Base-by-base conservation (phyloP, 371 early-diverging fungal genomes). In the Actinomortierella ambigua region DNA sequence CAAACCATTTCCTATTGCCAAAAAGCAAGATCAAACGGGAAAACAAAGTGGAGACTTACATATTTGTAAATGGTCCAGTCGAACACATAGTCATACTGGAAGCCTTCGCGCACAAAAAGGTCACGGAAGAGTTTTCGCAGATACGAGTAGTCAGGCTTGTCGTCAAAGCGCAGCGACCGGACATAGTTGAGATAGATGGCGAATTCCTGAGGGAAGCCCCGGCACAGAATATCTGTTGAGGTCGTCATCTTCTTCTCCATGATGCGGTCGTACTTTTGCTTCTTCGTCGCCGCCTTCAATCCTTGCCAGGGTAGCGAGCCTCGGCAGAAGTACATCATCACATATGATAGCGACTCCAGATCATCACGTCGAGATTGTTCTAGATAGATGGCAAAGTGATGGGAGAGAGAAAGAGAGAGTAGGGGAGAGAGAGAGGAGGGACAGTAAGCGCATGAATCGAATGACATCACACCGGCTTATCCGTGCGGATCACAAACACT, bases 221-320 rank as follows among this genome's bases (percentile, higher is more conserved):
- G 89, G 82, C 99, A 98, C n/a, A 99, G 84, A 55, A 93, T 83
- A 61, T 98, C 96, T 1, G 98, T 92, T 11, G 97, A 92, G 15
- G 99, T 98, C 4, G 93, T 95, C 95, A 96, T 95, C 82, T 99
- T 99, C 89, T 94, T 98, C 69, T 99, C 98, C 94, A 96, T 95
- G 77, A 99, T 99, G 54, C 95, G 92, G 76, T 98, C 98, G 81
- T 98, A 99, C 86, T 99, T 99, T 83, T 99, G 96, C 81, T 95
- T 93, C 84, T 99, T 99, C 49, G 95, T 98, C 3, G 92, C 95
- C 14, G 98, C 99, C 79, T 95, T 95, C 51, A 99, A 81, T 20
- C 99, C 99, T 80, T 99, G 99, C 99, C 99, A 99, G 53, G 99
- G 99, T 50, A 99, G 85, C 28, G 91, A 92, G 9, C 99, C 99